phyloP scores from a whole-genome alignment of 768 basidiomycete species.

The Leccinellum rugosiceps region DNA sequence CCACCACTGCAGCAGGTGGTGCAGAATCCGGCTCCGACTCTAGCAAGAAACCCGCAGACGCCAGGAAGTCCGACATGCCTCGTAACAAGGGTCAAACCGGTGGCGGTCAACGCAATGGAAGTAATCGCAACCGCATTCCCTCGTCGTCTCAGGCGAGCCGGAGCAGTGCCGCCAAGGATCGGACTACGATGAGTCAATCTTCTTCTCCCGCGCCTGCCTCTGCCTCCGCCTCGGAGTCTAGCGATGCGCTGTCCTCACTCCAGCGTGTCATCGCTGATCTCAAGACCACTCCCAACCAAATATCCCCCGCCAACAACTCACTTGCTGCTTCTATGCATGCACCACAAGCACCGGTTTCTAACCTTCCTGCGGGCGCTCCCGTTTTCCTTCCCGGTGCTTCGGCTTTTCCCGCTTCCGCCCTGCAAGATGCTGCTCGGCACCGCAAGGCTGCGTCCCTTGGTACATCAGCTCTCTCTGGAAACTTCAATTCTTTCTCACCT shows the following conservation, averaged over 20 bases:
- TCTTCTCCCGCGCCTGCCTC: conserved; percentile 48
- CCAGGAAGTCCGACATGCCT: conserved; percentile 46
- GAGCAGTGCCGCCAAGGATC: conserved; percentile 47
- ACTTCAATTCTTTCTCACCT: conserved; percentile 71
- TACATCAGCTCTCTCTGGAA: conserved; percentile 50
- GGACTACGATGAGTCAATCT: conserved; percentile 37
- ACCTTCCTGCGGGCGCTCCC: conserved; percentile 63
- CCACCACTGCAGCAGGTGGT: conserved; percentile 34
- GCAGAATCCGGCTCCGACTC: conserved; percentile 74
- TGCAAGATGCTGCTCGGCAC: conserved; percentile 58
- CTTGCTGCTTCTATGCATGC: conserved; percentile 44
- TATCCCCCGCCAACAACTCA: conserved; percentile 37
- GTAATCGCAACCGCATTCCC: conserved; percentile 54
- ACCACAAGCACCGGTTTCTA: conserved; percentile 46
- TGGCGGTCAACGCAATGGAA: conserved; percentile 41
- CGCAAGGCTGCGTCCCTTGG: conserved; percentile 82
- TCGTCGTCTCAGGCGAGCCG: conserved; percentile 59
- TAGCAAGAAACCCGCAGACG: conserved; percentile 56
- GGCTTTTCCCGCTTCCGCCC: conserved; percentile 45
- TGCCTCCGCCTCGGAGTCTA: conserved; percentile 56
- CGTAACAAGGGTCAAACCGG: conserved; percentile 55
- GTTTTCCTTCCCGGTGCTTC: conserved; percentile 70
- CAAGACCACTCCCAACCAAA: conserved; percentile 63
- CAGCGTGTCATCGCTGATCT: conserved; percentile 94
- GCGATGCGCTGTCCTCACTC: conserved; percentile 81